Conservation (phyloP, 2,329 filamentous ascomycete species). For the Pezicula radicicola region DNA sequence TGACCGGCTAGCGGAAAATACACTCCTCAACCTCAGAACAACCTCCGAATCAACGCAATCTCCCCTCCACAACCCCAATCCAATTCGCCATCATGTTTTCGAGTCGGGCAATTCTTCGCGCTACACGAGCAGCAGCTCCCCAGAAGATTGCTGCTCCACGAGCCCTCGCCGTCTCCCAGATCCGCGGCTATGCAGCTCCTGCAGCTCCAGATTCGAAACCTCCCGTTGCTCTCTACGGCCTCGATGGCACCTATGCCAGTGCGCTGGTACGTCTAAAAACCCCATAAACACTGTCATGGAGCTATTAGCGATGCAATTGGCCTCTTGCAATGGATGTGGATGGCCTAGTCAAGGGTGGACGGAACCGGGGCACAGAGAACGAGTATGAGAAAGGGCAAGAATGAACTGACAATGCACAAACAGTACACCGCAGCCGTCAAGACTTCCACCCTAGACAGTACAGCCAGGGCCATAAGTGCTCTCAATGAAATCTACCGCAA, state of each 20-base stretch:
- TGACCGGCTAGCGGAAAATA: conserved; percentile 5
- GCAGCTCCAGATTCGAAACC: conserved; percentile 66
- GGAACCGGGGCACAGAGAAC: background rate
- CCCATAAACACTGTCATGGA: background rate
- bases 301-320: background rate
- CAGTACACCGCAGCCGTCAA: conserved; percentile 97
- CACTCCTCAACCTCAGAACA: conserved; percentile 1
- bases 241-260: conserved; percentile 97
- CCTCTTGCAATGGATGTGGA: background rate
- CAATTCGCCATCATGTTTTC: conserved; percentile 29
- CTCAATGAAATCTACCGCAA: conserved; percentile 73
- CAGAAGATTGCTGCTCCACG: conserved; percentile 24
- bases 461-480: conserved; percentile 72
- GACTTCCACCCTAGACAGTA: conserved; percentile 78
- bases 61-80: conserved; percentile 24
- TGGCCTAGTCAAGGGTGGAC: background rate
- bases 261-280: conserved; percentile 74
- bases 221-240: conserved; percentile 86
- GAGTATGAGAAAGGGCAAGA: background rate
- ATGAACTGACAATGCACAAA: conserved; percentile 10
- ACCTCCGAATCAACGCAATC: conserved; percentile 6
- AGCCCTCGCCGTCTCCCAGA: conserved; percentile 55
- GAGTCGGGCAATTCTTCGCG: conserved; percentile 27
- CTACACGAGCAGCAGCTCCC: conserved; percentile 24
- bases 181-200: conserved; percentile 74